A percentile compares a stretch with the other conserved stretches of the same genome.
These are phyloP conservation scores for Globisporangium alternatum DNA, from an alignment of 352 stramenopile genomes.

Conservation along the genomic window DNA sequence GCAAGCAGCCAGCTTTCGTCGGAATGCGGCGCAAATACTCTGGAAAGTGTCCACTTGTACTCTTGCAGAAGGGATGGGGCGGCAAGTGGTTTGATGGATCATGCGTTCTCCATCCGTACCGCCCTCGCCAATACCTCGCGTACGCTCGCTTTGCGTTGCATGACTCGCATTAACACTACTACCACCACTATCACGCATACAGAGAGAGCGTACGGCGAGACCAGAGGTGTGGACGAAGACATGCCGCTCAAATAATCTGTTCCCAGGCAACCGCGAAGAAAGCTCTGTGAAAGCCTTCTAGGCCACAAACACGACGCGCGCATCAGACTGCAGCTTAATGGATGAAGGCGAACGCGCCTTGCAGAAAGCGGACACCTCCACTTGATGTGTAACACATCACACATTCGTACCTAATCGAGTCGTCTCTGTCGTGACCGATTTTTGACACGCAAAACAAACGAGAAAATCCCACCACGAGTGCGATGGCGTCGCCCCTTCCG, in stretches of 20 bases:
- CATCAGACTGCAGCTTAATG: not conserved
- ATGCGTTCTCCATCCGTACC: not conserved
- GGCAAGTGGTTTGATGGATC: not conserved
- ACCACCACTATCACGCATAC: not conserved
- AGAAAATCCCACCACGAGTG: not conserved
- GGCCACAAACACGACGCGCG: no score
- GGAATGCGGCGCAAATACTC: not conserved
- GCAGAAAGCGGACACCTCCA: no score
- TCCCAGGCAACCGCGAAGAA: no score
- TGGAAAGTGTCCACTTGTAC: not conserved
- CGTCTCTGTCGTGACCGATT: not conserved
- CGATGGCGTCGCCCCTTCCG: not conserved
- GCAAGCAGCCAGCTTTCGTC: not conserved
- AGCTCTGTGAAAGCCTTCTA: no score
- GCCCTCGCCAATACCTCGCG: no score
- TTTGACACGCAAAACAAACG: constrained; percentile 11
- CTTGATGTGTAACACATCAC: not conserved
- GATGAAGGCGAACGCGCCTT: not conserved
- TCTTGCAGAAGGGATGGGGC: not conserved
- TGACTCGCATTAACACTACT: not conserved
- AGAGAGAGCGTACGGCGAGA: not conserved
- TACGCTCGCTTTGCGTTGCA: not conserved
- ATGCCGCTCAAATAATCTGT: no score
- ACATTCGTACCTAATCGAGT: constrained; percentile 7
- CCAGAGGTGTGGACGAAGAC: no score